Base-by-base conservation (phyloP, 371 early-diverging fungal genomes). In the Mortierella sp. region DNA sequence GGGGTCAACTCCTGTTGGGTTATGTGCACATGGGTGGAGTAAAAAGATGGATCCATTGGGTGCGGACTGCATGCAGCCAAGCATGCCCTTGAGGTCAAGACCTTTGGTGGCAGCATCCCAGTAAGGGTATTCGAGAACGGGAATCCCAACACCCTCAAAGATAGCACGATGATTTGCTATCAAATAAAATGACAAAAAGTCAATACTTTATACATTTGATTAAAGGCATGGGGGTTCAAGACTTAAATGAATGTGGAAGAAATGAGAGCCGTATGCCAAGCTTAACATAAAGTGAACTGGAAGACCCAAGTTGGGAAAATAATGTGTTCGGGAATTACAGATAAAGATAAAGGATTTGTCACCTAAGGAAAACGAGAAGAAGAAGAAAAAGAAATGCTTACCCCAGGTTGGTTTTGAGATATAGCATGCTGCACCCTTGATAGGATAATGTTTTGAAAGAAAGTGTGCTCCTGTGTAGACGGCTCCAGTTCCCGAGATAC, bases 321-420 rank as follows among this genome's bases (percentile, higher is more conserved):
- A 13, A 41, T 41, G 13, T 41, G 43, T 41, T 8, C 11, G 19
- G 48, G 48, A 47, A 16, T 47, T 47, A 16, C 48, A 16, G 48
- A 47, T 47, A 47, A 19, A 16, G 19, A 47, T 16, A 15, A 7
- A 47, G 15, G 8, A 22, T 52, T 22, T 16, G 16, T 16, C 57
- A 24, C 22, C 57, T 32, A 55, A 28, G 9, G 57, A 55, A 43
- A 43, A 43, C 43, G 28, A 53, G 22, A 53, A 0, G 13, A 43
- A 50, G 16, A n/a, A 53, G 28, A 53, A 53, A 53, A 5, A 9
- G 13, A 11, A 9, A 22, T 10, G 45, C 83, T 81, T 85, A 92
- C 94, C 97, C 99, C 99, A 98, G 3, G 98, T 97, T n/a, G 99
- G 99, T 72, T 95, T 93, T 53, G 97, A 96, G 65, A 97, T 91